A percentile compares a stretch with the other conserved stretches of the same genome.
Conservation (phyloP, 768 basidiomycete species). For the Cystoderma amianthinum region DNA sequence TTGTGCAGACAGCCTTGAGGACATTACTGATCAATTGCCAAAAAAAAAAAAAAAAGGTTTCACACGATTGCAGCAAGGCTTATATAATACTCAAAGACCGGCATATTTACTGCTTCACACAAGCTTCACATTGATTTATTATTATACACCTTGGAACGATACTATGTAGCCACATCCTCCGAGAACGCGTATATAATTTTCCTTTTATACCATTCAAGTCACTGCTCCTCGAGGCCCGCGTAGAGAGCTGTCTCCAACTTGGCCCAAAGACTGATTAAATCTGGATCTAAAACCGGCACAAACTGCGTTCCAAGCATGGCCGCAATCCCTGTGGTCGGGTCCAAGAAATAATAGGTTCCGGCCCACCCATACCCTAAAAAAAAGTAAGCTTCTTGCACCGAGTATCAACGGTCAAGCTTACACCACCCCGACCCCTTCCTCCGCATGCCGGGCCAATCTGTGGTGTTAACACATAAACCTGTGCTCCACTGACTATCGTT, state of each 20-base stretch:
- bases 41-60: too few species aligned
- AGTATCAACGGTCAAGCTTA: conserved; percentile 9
- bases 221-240: conserved; percentile 10
- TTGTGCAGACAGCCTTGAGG: too few species aligned
- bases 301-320: conserved; percentile 25
- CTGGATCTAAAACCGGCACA: conserved; percentile 14
- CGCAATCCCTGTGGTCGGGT: conserved; percentile 24
- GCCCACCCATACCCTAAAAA: conserved; percentile 26
- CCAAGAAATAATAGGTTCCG: conserved; percentile 20
- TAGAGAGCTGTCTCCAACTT: conserved; percentile 22
- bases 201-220: too few species aligned
- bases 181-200: too few species aligned
- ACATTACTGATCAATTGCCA: too few species aligned
- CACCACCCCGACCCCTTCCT: conserved; percentile 23
- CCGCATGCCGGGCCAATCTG: conserved; percentile 17
- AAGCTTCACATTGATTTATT: too few species aligned
- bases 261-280: conserved; percentile 12
- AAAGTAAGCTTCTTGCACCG: neutral
- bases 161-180: too few species aligned
- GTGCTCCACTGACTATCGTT: conserved; percentile 19
- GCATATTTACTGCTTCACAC: too few species aligned
- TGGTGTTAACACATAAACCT: conserved; percentile 17
- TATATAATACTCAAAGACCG: too few species aligned
- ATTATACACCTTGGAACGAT: too few species aligned
- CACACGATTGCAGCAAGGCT: too few species aligned